Base-by-base conservation (phyloP, 441 rosid species). In the Aleurites moluccanus region DNA sequence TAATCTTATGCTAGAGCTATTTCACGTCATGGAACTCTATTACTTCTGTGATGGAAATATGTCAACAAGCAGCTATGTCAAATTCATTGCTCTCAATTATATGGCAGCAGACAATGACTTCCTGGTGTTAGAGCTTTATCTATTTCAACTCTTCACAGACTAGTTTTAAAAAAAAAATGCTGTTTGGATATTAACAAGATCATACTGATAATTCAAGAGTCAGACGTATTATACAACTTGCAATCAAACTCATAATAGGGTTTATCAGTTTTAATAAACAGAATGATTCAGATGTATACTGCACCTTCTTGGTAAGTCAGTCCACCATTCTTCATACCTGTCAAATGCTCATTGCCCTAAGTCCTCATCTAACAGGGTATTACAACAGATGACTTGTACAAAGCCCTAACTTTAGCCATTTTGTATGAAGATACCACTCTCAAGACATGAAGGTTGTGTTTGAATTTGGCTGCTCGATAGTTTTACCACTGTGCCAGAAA, bases 311-410 rank as follows among this genome's bases (percentile, higher is more conserved):
- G n/a, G 67, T 21, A 57, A 13, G 65, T 56, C 20, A 56, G 25
- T 50, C 52, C 57, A 47, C 38, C 30, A 74, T 67, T 74, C 72
- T 74, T 55, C 55, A 56, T 44, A 65, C 42, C 11, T 30, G 28
- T 55, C 72, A 74, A 57, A 55, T 65, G 71, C 40, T 20, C 59
- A 56, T 9, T 56, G 55, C 64, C 56, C 56, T 23, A 44, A 55
- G 18, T 62, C 28, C 14, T 65, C 20, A 45, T 63, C 70, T 38
- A 64, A 25, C 16, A 9, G 50, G 20, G 28, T 9, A 35, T 45
- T 44, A 64, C 11, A 74, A 65, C n/a, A 50, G 65, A 66, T 74
- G 47, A 56, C 70, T 66, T 42, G 60, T 44, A 72, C 4, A 47
- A 27, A 61, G 35, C 40, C 57, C 67, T 61, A 20, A 45, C 7